Base-by-base conservation (phyloP, 2,329 filamentous ascomycete species). In the Pseudogymnoascus sp. region DNA sequence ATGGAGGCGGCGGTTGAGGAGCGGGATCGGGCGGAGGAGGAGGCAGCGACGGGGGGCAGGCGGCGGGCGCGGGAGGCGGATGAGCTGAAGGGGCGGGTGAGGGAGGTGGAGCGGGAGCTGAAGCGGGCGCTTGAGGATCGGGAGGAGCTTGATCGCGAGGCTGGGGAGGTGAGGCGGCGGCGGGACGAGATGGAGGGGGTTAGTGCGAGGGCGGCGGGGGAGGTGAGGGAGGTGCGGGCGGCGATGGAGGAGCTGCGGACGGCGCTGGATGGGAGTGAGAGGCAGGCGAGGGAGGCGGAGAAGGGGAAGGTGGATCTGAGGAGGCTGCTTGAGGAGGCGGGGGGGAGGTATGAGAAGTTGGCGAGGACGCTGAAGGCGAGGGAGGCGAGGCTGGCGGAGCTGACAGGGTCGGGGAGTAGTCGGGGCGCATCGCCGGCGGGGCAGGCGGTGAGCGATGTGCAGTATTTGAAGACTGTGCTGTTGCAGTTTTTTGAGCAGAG, bases 1-100 rank as follows among this genome's bases (percentile, higher is more conserved):
- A 88, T 97, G 82, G 93, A 97, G 71, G 81, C 90, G 1, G 93
- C 93, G 0, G 83, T 96, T n/a, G 93, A 97, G 73, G 95, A 99
- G 75, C 86, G 95, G 16, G 95, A 99, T 73, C 86, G 91, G 2
- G 87, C 92, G 1, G 93, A 99, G 75, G 93, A 97, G 66, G 93
- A 97, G 76, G 87, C 91, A 2, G 91, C 86, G 70, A 89, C 86
- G 0, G 82, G 90, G 59, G 89, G 88, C 11, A 83, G 93, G 61
- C 84, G 90, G 47, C 87, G 88, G 65, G 85, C 90, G 6, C 82
- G 93, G 59, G 95, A 97, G 78, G 81, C 91, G 2, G 95, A 97
- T 73, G 93, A 97, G 68, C 79, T 96, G 40, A 91, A 88, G 74
- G 81, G 81, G 61, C 90, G 87, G 75, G 81, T 93, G 10, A 86